Evolutionary conservation across 2,329 filamentous ascomycete genomes (phyloP), one percentile per base, ranked within the genome.

Genomic region (Fusarium decemcellulare): DNA sequence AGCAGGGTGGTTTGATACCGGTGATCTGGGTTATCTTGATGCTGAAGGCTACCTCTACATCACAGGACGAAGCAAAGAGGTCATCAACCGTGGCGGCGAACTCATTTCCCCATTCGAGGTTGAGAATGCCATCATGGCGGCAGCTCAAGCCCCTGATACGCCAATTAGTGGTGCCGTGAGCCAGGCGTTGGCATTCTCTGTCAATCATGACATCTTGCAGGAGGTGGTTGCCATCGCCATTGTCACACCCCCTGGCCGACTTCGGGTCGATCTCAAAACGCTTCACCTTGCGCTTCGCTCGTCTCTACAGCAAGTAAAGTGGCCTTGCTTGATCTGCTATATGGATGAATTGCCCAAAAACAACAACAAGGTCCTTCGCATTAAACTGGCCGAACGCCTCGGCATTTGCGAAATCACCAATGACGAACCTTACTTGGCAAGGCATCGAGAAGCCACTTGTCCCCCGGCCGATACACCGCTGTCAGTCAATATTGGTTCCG

Each of bases 51-150:
- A 84, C 66, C 80, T 88, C 9, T 87, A 83, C 74, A 84, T 88
- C 66, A 88, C 85, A 3, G 86, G 86, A 8, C 81, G 86, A 32
- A 86, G 81, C 72, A 88, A 88, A 68, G 86, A 88, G 59, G 84
- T 88, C 59, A 87, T 88, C 75, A 88, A 88, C 71, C 82, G 86
- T 11, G 87, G 86, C 37, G 86, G 87, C 36, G 87, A 89, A 72
- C 80, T 88, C n/a, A 88, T 89, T 60, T 87, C 85, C 6, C 86
- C 87, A 0, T 87, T 88, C 57, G 87, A 89, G 70, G 82, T 89
- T n/a, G 87, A 88, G 70, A 84, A 88, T 67, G 86, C 86, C 10
- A 83, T 88, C 60, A 78, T 87, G 44, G 77, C 82, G 2, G 82
- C 84, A 11, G 80, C 85, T 76, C 81, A 14, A 70, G 76, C 18